phyloP scores from a whole-genome alignment of 352 stramenopile genomes.

The Phytophthora cactorum region DNA sequence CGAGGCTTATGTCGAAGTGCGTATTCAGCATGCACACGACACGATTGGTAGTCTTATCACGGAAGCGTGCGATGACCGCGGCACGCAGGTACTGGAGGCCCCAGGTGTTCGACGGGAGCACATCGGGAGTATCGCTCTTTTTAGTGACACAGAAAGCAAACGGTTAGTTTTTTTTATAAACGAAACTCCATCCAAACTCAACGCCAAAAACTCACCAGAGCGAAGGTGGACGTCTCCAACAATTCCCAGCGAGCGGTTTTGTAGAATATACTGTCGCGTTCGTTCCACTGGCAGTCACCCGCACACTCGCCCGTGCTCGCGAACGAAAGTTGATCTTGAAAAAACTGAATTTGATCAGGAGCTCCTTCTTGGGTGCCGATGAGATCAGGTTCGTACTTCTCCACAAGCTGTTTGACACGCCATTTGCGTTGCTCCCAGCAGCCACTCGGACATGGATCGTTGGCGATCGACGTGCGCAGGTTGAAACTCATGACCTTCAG shows the following conservation, averaged over 20 bases:
- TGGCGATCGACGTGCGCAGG: constrained; percentile 65
- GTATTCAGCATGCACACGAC: constrained; percentile 81
- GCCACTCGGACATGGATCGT: constrained; percentile 64
- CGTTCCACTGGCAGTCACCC: constrained; percentile 59
- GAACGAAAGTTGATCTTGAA: constrained; percentile 51
- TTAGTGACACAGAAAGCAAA: neutral
- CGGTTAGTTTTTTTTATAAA: neutral
- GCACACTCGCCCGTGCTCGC: constrained; percentile 61
- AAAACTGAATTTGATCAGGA: constrained; percentile 62
- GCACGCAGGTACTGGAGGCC: constrained; percentile 66
- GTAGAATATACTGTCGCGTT: constrained; percentile 80
- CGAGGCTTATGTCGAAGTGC: constrained; percentile 68
- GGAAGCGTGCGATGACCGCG: constrained; percentile 63
- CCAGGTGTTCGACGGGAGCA: constrained; percentile 68
- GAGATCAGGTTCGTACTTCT: constrained; percentile 59
- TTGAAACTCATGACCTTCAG: constrained; percentile 82
- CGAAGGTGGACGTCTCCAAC: constrained; percentile 52
- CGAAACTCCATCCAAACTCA: neutral
- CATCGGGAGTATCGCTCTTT: constrained; percentile 70
- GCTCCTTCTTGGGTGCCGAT: constrained; percentile 72
- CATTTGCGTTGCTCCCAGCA: constrained; percentile 68
- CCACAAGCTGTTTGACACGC: constrained; percentile 46
- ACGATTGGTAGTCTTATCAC: constrained; percentile 28
- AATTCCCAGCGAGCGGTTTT: constrained; percentile 46
- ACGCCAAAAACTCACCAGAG: constrained; percentile 47